Evolutionary conservation across 129 eudicot species (phyloP), one percentile per base, ranked within the genome.

Genomic region (Arctium minus): DNA sequence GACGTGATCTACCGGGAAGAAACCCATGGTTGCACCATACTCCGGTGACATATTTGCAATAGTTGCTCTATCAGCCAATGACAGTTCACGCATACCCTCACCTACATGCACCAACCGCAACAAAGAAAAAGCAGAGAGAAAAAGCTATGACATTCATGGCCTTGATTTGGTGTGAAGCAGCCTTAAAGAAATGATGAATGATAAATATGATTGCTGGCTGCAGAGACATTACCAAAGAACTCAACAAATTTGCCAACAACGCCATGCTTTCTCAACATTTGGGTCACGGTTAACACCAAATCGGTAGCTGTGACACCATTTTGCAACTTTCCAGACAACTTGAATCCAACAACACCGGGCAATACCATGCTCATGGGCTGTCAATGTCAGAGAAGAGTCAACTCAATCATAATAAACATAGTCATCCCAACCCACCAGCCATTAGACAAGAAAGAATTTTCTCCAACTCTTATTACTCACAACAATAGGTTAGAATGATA

Each of bases 331-430:
- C 99, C 99, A 68, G 89, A 80, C 89, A 95, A 50, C 85, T 90
- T 93, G 82, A 95, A 95, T 8, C 99, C 97, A 81, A 95, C 99
- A 79, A 95, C 99, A 87, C 99, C 97, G 53, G 99, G 99, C 78
- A 95, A 87, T 83, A 95, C 99, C 99, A 95, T 95, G 97, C 99
- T 95, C 99, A 96, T 96, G 73, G 99, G 97, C 99, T 96, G 92
- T 84, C 87, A 84, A 84, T 65, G 18, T 37, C 37, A 83, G 33
- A 38, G 62, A 62, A 50, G 17, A 33, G 13, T 65, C 53, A 48
- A 15, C 2, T 31, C 40, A 31, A 13, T 75, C 69, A 8, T 53
- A 27, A 72, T 29, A 39, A 85, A 37, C 4, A 65, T 22, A 60
- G 71, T 5, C 71, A 67, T n/a, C 8, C 68, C 9, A 67, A 67